Conservation (phyloP, 2,329 filamentous ascomycete species). For the Penicillium expansum region DNA sequence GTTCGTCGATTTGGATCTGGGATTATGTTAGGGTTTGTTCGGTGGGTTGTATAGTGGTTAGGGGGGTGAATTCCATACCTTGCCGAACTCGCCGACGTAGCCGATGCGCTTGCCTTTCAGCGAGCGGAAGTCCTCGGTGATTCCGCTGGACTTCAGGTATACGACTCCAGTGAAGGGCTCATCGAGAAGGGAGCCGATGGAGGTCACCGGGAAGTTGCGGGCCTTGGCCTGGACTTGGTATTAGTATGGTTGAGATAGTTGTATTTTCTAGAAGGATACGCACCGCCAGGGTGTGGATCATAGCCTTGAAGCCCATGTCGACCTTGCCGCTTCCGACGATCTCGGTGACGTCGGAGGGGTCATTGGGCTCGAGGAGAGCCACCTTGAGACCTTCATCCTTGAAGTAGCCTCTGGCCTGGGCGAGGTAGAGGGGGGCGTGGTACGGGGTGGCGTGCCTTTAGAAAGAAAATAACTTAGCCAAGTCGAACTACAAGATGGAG, state of each 20-base stretch:
- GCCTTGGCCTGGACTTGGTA: conserved; percentile 62
- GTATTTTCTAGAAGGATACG: conserved; percentile 19
- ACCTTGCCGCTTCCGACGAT: conserved; percentile 75
- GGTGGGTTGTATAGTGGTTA: too few relatives aligned
- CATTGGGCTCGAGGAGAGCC: conserved; percentile 72
- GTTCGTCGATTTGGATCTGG: conserved; percentile 74
- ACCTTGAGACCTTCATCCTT: conserved; percentile 74
- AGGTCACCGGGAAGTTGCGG: conserved; percentile 68
- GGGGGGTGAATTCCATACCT: conserved; percentile 29
- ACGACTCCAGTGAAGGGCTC: conserved; percentile 78
- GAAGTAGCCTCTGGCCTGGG: conserved; percentile 72
- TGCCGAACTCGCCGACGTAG: conserved; percentile 78
- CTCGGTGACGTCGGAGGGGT: conserved; percentile 78
- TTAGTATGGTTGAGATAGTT: conserved; percentile 2
- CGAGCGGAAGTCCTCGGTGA: conserved; percentile 70
- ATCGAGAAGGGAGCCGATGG: conserved; percentile 71
- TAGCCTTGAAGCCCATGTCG: conserved; percentile 77
- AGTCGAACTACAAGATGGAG: conserved; percentile 3
- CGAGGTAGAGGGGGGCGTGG: conserved; percentile 74
- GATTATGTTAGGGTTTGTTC: background rate
- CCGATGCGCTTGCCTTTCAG: conserved; percentile 75
- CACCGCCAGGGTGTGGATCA: conserved; percentile 77
- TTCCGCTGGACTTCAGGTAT: conserved; percentile 71
- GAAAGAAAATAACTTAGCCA: conserved; percentile 30
- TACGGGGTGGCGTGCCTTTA: conserved; percentile 76